phyloP scores from a whole-genome alignment of 106 monocot species.

The Dendrobium chrysotoxum region DNA sequence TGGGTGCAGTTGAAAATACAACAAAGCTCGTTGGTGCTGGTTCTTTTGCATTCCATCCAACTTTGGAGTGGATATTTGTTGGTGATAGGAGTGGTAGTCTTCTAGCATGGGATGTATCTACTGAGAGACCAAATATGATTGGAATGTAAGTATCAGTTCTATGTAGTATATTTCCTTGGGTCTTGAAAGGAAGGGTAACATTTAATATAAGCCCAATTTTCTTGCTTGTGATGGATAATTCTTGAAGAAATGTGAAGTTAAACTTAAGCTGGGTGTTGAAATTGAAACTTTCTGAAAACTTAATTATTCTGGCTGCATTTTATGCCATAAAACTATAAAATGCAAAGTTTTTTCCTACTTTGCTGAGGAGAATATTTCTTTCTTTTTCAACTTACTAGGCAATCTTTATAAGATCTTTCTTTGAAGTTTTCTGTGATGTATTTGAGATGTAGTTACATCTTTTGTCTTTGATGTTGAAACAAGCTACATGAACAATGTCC shows the following conservation, averaged over 20 bases:
- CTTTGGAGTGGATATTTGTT: constrained; percentile 94
- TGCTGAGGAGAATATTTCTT: neutral
- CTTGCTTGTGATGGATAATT: neutral
- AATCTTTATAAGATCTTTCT: neutral
- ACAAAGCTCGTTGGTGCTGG: constrained; percentile 92
- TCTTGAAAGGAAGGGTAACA: neutral
- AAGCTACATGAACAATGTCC: neutral
- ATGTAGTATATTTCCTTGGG: neutral
- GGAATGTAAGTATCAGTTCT: constrained; percentile 67
- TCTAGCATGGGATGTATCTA: constrained; percentile 98
- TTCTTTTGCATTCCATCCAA: constrained; percentile 97
- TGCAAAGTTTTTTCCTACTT: neutral
- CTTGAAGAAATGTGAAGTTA: neutral
- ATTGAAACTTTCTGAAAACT: neutral
- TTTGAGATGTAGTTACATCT: neutral
- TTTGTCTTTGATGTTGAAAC: neutral
- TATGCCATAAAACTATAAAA: neutral
- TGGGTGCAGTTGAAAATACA: constrained; percentile 77
- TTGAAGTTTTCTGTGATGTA: neutral
- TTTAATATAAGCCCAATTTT: neutral
- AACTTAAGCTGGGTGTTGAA: neutral
- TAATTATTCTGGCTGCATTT: neutral
- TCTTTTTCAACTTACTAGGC: neutral
- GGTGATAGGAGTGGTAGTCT: constrained; percentile 87
- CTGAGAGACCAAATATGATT: constrained; percentile 92